A percentile compares a stretch with the other conserved stretches of the same genome.
phyloP scores from a whole-genome alignment of 2,329 filamentous ascomycete genomes.

The Xylariaceae sp. region DNA sequence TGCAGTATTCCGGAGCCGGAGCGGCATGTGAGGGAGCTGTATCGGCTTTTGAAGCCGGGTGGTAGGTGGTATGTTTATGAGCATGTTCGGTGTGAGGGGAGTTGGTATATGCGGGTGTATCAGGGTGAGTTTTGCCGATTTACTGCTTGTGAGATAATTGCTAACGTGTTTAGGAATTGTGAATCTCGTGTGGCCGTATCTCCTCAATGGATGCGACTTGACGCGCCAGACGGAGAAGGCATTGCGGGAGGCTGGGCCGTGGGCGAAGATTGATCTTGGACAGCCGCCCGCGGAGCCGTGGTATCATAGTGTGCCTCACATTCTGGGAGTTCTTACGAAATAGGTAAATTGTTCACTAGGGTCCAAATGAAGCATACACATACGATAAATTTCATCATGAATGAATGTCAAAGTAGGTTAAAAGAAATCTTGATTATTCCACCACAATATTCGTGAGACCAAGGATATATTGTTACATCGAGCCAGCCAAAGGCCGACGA shows the following conservation, averaged over 20 bases:
- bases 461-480: not conserved
- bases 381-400: not conserved
- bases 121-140: conserved; percentile 47
- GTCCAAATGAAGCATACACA: not conserved
- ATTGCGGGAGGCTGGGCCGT: conserved; percentile 46
- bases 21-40: conserved; percentile 50
- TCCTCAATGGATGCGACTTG: conserved; percentile 49
- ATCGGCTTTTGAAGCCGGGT: conserved; percentile 54
- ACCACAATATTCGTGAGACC: too few species aligned
- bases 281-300: conserved; percentile 39
- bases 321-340: conserved; percentile 50
- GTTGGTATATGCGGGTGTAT: conserved; percentile 41
- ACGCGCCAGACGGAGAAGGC: conserved; percentile 44
- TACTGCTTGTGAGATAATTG: too few species aligned
- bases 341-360: conserved; percentile 23
- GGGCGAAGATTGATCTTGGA: conserved; percentile 45
- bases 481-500: not conserved
- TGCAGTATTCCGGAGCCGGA: conserved; percentile 59
- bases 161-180: too few species aligned
- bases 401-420: not conserved
- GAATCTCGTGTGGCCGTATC: conserved; percentile 48
- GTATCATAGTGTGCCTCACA: conserved; percentile 43
- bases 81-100: conserved; percentile 45
- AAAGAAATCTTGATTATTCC: too few species aligned
- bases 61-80: conserved; percentile 60